phyloP scores from a whole-genome alignment of 192 early-diverging fungal species.

The Coemansia sp. region DNA sequence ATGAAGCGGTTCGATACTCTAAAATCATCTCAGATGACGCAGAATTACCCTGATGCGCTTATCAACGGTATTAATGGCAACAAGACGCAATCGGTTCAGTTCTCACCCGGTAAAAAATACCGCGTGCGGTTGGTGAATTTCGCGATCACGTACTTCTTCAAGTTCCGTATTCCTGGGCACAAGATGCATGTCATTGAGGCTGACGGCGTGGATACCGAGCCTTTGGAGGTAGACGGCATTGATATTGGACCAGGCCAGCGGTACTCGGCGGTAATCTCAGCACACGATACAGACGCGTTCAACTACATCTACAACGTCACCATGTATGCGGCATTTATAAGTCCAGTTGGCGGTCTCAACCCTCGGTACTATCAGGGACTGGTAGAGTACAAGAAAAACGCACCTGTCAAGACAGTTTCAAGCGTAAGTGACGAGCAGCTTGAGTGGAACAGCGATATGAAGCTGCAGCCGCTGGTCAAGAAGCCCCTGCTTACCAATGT shows the following conservation, averaged over 20 bases:
- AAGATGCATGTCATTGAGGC: slow-evolving; percentile 73
- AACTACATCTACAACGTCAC: slow-evolving; percentile 9
- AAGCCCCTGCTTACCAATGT: too few species aligned
- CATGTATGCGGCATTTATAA: too few species aligned
- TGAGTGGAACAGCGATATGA: not conserved
- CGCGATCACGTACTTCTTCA: slow-evolving; percentile 61
- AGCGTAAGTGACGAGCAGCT: too few species aligned
- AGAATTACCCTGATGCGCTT: slow-evolving; percentile 7
- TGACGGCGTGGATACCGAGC: slow-evolving; percentile 65
- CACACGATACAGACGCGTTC: slow-evolving; percentile 46
- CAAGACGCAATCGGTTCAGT: slow-evolving; percentile 34
- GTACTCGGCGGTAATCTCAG: slow-evolving; percentile 73
- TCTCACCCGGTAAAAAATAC: slow-evolving; percentile 73
- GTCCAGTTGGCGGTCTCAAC: slow-evolving; percentile 41
- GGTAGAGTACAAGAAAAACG: slow-evolving; percentile 13
- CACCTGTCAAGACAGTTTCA: not conserved
- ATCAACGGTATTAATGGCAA: slow-evolving; percentile 43
- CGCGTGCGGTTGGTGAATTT: slow-evolving; percentile 71
- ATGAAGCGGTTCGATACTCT: too few species aligned
- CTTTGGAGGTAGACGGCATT: slow-evolving; percentile 53
- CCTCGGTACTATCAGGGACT: slow-evolving; percentile 27
- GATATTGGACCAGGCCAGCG: slow-evolving; percentile 71
- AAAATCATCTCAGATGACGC: too few species aligned
- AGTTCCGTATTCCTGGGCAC: slow-evolving; percentile 75
- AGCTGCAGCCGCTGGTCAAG: not conserved